Percentiles rank a stretch among this genome's conserved stretches.
Evolutionary conservation across 164 flowering plant genomes (phyloP).

Genomic region (Magnolia officinalis): DNA sequence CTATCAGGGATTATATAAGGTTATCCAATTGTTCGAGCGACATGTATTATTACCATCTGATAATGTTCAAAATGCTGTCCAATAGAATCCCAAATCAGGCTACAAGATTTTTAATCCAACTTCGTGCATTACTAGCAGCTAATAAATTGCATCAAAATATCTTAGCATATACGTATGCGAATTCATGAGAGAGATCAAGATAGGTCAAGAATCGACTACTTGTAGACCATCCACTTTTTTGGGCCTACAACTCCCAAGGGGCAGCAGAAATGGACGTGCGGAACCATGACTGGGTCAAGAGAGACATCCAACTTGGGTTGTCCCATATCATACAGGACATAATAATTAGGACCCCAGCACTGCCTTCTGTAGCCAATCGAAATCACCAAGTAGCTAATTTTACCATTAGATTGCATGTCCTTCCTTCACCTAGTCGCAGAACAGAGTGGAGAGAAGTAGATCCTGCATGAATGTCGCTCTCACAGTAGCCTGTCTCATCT

Average conservation of each 20-base stretch:
- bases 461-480: conserved; percentile 77
- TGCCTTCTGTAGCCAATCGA: neutral
- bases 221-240: neutral
- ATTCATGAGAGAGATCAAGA: neutral
- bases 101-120: neutral
- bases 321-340: neutral
- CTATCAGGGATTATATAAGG: too few species aligned
- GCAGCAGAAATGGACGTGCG: neutral
- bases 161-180: neutral
- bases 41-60: too few species aligned
- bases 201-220: neutral
- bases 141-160: neutral
- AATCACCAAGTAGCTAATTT: neutral
- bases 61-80: neutral
- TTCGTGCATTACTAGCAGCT: neutral
- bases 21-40: too few species aligned
- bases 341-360: neutral
- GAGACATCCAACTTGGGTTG: neutral
- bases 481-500: conserved; percentile 61
- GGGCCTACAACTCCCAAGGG: neutral
- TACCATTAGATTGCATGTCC: neutral
- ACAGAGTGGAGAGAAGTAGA: conserved; percentile 56
- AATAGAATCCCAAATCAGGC: too few species aligned
- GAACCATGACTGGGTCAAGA: neutral
- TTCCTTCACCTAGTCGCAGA: conserved; percentile 35